Evolutionary conservation across 148 eudicot species (phyloP).

Genomic region (Silene conica): DNA sequence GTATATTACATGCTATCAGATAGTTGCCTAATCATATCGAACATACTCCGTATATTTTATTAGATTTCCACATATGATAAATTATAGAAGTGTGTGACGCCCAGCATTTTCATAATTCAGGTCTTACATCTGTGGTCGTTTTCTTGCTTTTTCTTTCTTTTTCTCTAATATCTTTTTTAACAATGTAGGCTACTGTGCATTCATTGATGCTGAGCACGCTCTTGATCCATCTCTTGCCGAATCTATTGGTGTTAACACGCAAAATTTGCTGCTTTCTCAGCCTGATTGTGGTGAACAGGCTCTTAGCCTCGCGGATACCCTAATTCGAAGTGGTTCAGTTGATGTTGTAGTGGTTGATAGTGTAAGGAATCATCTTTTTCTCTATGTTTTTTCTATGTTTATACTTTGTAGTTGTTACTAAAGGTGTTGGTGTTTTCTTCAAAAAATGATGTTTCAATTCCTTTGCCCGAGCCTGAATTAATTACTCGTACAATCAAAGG

Average conservation of each 20-base stretch:
- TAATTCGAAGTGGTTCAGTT: conserved; percentile 93
- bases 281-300: conserved; percentile 99
- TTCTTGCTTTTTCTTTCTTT: background rate
- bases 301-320: conserved; percentile 90
- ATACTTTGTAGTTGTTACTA: background rate
- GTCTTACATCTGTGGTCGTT: background rate
- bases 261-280: conserved; percentile 87
- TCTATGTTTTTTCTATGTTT: background rate
- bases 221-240: conserved; percentile 88
- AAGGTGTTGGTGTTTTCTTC: background rate
- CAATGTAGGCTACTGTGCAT: conserved; percentile 77
- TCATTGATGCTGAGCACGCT: conserved; percentile 98
- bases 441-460: background rate
- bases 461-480: background rate
- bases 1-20: too few relatives aligned
- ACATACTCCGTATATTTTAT: too few relatives aligned
- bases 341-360: conserved; percentile 98
- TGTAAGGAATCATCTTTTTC: conserved; percentile 41
- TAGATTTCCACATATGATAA: too few relatives aligned
- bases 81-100: too few relatives aligned
- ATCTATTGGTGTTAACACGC: conserved; percentile 80
- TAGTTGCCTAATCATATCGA: too few relatives aligned
- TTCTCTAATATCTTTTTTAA: background rate
- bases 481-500: background rate
- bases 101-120: background rate